Evolutionary conservation across 768 basidiomycete genomes (phyloP).

Genomic region (Coprinopsis marcescibilis): DNA sequence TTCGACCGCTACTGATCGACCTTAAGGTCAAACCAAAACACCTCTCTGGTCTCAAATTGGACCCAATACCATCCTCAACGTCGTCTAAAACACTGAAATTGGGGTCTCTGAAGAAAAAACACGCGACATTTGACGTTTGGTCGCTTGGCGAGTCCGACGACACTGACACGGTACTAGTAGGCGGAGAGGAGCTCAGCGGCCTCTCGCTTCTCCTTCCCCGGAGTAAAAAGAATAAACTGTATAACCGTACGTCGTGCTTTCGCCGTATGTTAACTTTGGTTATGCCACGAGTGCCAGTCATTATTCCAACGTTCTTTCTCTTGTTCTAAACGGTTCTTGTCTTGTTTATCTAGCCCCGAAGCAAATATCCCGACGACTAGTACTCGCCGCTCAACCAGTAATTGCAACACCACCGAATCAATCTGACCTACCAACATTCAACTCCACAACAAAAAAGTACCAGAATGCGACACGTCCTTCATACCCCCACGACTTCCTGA

Average conservation of each 20-base stretch:
- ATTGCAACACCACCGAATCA: constrained; percentile 27
- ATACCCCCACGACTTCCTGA: constrained; percentile 57
- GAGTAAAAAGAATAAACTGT: constrained; percentile 55
- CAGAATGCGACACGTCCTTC: constrained; percentile 51
- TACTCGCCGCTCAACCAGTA: constrained; percentile 47
- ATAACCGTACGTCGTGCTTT: constrained; percentile 36
- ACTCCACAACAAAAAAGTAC: constrained; percentile 19
- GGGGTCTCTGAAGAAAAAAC: constrained; percentile 49
- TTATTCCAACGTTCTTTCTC: not conserved
- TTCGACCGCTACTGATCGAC: constrained; percentile 1
- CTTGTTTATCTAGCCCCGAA: constrained; percentile 43
- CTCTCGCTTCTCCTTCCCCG: constrained; percentile 63
- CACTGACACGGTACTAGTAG: constrained; percentile 22
- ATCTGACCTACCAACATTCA: constrained; percentile 14
- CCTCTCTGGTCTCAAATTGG: constrained; percentile 46
- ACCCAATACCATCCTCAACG: constrained; percentile 36
- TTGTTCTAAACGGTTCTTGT: not conserved
- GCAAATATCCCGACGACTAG: constrained; percentile 50
- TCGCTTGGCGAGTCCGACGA: constrained; percentile 42
- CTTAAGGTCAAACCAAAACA: constrained; percentile 61
- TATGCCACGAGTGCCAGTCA: no score
- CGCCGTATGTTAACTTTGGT: not conserved
- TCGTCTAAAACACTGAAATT: constrained; percentile 30
- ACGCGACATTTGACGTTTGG: constrained; percentile 61
- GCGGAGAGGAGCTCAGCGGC: constrained; percentile 59